A percentile compares a stretch with the other conserved stretches of the same genome.
Evolutionary conservation across 2,329 filamentous ascomycete genomes (phyloP).

Genomic region (Talaromyces amestolkiae): DNA sequence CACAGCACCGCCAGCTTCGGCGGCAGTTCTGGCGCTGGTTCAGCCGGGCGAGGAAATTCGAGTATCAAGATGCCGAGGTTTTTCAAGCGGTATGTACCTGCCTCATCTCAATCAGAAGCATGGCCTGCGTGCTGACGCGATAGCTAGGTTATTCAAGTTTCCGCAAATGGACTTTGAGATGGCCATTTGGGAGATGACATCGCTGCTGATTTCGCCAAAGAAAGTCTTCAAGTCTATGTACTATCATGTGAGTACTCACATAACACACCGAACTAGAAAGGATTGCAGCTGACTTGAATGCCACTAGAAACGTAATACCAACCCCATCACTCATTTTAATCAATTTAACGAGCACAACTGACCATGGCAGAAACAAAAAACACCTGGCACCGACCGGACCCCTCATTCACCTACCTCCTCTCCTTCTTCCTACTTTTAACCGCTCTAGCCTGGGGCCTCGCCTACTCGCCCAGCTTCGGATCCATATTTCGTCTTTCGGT

Average conservation of each 20-base stretch:
- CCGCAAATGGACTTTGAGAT: slow-evolving; percentile 74
- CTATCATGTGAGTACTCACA: slow-evolving; percentile 57
- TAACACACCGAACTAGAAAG: no score
- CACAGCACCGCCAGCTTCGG: slow-evolving; percentile 56
- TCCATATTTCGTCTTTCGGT: slow-evolving; percentile 49
- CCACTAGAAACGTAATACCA: slow-evolving; percentile 16
- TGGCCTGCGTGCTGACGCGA: slow-evolving; percentile 19
- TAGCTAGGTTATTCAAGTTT: slow-evolving; percentile 62
- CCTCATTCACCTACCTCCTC: slow-evolving; percentile 67
- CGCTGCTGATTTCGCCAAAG: slow-evolving; percentile 65
- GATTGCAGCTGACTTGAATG: neutral
- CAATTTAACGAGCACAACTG: neutral
- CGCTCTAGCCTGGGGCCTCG: slow-evolving; percentile 59
- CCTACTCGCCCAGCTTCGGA: slow-evolving; percentile 49
- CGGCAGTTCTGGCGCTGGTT: slow-evolving; percentile 39
- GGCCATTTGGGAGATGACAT: slow-evolving; percentile 71
- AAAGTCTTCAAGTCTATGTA: slow-evolving; percentile 70
- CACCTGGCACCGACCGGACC: slow-evolving; percentile 67
- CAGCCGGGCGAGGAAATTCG: slow-evolving; percentile 51
- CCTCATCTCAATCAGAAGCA: neutral
- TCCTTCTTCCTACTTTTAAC: slow-evolving; percentile 62
- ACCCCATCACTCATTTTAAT: neutral
- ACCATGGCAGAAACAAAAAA: slow-evolving; percentile 61
- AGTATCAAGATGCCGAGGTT: slow-evolving; percentile 62
- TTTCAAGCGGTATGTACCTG: slow-evolving; percentile 55